Conservation (phyloP, 2,329 filamentous ascomycete species). For the Blastomyces silverae region DNA sequence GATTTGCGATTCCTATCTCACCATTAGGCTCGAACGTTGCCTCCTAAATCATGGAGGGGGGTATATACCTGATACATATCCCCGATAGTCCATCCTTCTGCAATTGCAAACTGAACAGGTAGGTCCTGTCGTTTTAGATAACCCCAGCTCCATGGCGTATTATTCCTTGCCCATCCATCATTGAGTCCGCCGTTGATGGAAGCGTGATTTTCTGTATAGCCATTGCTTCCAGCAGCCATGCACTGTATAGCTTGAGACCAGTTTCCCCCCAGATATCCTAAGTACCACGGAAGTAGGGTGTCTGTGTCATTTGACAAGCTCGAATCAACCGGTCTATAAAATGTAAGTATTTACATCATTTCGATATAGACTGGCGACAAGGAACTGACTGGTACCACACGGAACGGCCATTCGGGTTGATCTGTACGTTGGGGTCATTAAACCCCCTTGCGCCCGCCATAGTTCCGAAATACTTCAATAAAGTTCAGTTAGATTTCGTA, state of each 20-base stretch:
- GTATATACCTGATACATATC: slow-evolving; percentile 49
- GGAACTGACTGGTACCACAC: slow-evolving; percentile 46
- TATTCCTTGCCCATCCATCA: slow-evolving; percentile 49
- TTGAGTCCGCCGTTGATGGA: slow-evolving; percentile 48
- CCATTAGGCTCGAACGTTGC: slow-evolving; percentile 3
- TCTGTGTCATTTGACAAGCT: slow-evolving; percentile 39
- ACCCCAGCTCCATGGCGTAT: slow-evolving; percentile 50
- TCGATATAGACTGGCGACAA: background rate
- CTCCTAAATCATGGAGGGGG: no score
- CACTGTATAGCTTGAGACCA: slow-evolving; percentile 50
- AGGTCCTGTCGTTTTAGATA: slow-evolving; percentile 48
- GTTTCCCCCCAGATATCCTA: slow-evolving; percentile 50
- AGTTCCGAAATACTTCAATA: slow-evolving; percentile 51
- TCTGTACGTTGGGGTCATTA: slow-evolving; percentile 50
- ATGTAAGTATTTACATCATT: slow-evolving; percentile 10
- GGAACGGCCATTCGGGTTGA: slow-evolving; percentile 41
- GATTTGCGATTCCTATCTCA: slow-evolving; percentile 42
- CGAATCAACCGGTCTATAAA: slow-evolving; percentile 33
- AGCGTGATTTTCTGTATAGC: slow-evolving; percentile 48
- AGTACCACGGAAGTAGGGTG: slow-evolving; percentile 48
- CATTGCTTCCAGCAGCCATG: slow-evolving; percentile 48
- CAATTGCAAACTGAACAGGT: slow-evolving; percentile 51
- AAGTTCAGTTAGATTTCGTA: slow-evolving; percentile 4
- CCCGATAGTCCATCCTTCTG: slow-evolving; percentile 49
- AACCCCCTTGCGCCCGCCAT: slow-evolving; percentile 53